Evolutionary conservation across 2,329 filamentous ascomycete genomes (phyloP).

Genomic region (Metarhizium album): DNA sequence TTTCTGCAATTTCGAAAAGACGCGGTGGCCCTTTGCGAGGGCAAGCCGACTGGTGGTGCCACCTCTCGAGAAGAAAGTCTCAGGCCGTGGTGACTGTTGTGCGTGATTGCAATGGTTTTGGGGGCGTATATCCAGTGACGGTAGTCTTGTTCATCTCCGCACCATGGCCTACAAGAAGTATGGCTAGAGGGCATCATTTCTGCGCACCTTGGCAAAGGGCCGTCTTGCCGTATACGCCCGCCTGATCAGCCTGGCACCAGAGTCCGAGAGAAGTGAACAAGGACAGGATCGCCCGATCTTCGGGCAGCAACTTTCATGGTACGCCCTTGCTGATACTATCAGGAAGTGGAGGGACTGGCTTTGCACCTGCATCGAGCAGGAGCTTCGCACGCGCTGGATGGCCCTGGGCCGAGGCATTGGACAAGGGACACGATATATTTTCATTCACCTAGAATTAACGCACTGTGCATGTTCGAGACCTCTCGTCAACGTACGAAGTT

Average conservation of each 20-base stretch:
- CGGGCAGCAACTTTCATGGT: constrained; percentile 21
- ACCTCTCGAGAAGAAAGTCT: constrained; percentile 22
- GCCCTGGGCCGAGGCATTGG: constrained; percentile 13
- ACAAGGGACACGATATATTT: constrained; percentile 14
- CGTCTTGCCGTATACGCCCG: constrained; percentile 20
- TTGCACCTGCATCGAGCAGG: constrained; percentile 11
- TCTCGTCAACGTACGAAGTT: constrained; percentile 17
- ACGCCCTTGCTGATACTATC: constrained; percentile 17
- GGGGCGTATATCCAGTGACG: constrained; percentile 16
- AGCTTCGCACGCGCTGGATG: constrained; percentile 10
- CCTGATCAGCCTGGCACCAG: constrained; percentile 23
- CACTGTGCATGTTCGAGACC: constrained; percentile 19
- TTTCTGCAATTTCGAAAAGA: constrained; percentile 18
- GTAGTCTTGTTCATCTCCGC: constrained; percentile 22
- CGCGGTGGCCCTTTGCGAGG: constrained; percentile 21
- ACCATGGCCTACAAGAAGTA: constrained; percentile 23
- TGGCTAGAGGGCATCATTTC: constrained; percentile 19
- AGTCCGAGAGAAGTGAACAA: constrained; percentile 21
- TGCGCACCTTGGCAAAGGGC: constrained; percentile 20
- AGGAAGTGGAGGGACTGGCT: constrained; percentile 17
- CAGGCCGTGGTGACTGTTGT: constrained; percentile 24
- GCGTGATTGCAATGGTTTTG: constrained; percentile 22
- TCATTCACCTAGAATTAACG: constrained; percentile 18
- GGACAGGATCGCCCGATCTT: constrained; percentile 16
- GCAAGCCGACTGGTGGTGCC: constrained; percentile 22